Percentiles rank a stretch among this genome's conserved stretches.
These are phyloP conservation scores for Lasiodiplodia hormozganensis DNA, from an alignment of 2,329 filamentous ascomycete species.

Conservation along the genomic window DNA sequence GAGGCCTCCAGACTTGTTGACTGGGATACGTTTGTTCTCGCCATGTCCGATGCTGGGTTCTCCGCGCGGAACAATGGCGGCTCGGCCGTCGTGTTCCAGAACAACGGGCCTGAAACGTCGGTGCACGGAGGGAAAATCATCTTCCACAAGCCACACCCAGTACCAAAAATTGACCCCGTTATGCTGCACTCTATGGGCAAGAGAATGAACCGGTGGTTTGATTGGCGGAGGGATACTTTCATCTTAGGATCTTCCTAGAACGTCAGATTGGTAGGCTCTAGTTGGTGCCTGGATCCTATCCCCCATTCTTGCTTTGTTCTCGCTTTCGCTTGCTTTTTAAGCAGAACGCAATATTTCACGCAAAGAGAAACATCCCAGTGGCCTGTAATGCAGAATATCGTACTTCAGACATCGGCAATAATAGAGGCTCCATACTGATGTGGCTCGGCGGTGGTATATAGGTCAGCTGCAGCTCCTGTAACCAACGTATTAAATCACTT, in stretches of 20 bases:
- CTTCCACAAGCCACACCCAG: conserved; percentile 42
- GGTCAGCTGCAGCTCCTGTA: too few relatives aligned
- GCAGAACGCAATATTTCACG: too few relatives aligned
- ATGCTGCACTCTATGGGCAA: conserved; percentile 40
- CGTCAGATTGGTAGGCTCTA: too few relatives aligned
- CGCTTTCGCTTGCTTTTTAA: too few relatives aligned
- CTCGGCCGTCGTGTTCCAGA: conserved; percentile 34
- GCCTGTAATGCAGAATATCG: too few relatives aligned
- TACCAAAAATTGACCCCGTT: conserved; percentile 36
- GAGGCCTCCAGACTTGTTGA: conserved; percentile 29
- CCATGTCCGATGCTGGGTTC: conserved; percentile 35
- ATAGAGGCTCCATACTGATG: too few relatives aligned
- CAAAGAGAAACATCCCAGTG: too few relatives aligned
- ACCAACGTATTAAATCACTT: too few relatives aligned
- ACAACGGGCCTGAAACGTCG: neutral
- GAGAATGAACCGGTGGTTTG: conserved; percentile 37
- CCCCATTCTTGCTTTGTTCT: too few relatives aligned
- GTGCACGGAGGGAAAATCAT: conserved; percentile 32
- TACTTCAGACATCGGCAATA: too few relatives aligned
- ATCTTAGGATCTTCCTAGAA: neutral
- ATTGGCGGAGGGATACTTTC: neutral
- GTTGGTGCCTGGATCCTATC: too few relatives aligned
- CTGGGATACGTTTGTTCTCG: conserved; percentile 33
- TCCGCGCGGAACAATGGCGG: conserved; percentile 31
- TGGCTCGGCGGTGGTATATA: too few relatives aligned